phyloP scores from a whole-genome alignment of 116 monocot genomes.

The Zostera marina region DNA sequence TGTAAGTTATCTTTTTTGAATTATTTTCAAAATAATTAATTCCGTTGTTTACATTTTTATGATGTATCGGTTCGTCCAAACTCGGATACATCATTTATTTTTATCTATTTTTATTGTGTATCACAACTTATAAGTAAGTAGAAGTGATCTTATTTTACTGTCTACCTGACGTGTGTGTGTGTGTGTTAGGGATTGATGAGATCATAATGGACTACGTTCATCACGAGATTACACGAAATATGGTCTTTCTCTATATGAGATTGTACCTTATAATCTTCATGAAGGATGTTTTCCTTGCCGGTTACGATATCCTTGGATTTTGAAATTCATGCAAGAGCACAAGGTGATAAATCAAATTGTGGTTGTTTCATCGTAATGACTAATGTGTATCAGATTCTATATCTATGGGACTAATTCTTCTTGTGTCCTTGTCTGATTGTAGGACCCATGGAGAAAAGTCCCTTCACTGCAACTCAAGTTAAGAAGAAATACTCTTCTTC shows the following conservation, averaged over 20 bases:
- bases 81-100: too few species aligned
- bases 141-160: background rate
- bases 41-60: background rate
- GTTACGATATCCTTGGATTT: slow-evolving; percentile 6
- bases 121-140: background rate
- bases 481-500: too few species aligned
- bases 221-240: slow-evolving; percentile 6
- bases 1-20: slow-evolving; percentile 4
- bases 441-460: too few species aligned
- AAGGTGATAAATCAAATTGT: background rate
- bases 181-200: slow-evolving; percentile 7
- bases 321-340: background rate
- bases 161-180: background rate
- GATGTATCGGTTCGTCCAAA: background rate
- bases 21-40: background rate
- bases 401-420: too few species aligned
- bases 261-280: slow-evolving; percentile 8
- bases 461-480: too few species aligned
- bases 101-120: background rate
- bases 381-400: too few species aligned
- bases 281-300: slow-evolving; percentile 9
- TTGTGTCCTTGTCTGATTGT: too few species aligned
- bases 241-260: slow-evolving; percentile 9
- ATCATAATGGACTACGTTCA: slow-evolving; percentile 11
- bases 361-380: background rate